Evolutionary conservation across 2,329 filamentous ascomycete species (phyloP).

Genomic region (Verticillium dahliae): DNA sequence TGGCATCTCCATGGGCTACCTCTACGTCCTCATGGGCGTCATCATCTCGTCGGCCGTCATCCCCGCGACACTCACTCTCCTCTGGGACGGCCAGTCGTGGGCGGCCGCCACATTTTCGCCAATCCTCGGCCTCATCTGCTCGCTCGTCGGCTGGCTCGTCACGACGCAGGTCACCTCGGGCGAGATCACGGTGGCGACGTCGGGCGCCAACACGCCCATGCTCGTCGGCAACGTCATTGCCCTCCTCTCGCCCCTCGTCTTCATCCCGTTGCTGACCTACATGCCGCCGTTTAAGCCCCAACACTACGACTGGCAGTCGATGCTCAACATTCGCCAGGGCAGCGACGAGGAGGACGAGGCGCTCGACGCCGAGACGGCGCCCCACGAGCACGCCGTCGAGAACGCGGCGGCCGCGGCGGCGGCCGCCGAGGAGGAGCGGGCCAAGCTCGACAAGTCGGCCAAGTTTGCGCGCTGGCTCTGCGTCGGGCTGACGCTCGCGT

Average conservation of each 20-base stretch:
- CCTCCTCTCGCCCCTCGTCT: constrained; percentile 62
- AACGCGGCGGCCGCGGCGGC: not conserved
- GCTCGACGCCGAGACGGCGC: constrained; percentile 58
- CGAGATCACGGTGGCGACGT: constrained; percentile 57
- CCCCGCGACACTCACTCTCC: constrained; percentile 65
- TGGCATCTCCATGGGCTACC: constrained; percentile 71
- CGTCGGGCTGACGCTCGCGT: constrained; percentile 51
- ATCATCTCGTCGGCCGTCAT: constrained; percentile 74
- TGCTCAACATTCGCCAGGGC: constrained; percentile 64
- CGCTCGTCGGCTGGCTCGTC: constrained; percentile 72
- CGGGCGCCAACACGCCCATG: constrained; percentile 75
- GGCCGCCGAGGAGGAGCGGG: constrained; percentile 24
- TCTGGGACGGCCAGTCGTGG: constrained; percentile 59
- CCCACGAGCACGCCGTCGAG: constrained; percentile 20
- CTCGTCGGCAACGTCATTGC: constrained; percentile 73
- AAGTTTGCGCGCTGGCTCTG: constrained; percentile 41
- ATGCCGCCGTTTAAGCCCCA: constrained; percentile 32
- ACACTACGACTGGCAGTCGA: constrained; percentile 73
- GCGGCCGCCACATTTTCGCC: constrained; percentile 62
- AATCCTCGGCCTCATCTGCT: constrained; percentile 59
- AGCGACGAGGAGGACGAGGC: constrained; percentile 66
- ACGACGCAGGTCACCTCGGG: constrained; percentile 64
- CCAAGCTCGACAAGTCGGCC: constrained; percentile 39
- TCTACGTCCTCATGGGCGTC: constrained; percentile 78
- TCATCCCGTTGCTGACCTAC: constrained; percentile 64